A percentile compares a stretch with the other conserved stretches of the same genome.
Evolutionary conservation across 1,284 basidiomycete species (phyloP).

Genomic region (Cronartium quercuum): DNA sequence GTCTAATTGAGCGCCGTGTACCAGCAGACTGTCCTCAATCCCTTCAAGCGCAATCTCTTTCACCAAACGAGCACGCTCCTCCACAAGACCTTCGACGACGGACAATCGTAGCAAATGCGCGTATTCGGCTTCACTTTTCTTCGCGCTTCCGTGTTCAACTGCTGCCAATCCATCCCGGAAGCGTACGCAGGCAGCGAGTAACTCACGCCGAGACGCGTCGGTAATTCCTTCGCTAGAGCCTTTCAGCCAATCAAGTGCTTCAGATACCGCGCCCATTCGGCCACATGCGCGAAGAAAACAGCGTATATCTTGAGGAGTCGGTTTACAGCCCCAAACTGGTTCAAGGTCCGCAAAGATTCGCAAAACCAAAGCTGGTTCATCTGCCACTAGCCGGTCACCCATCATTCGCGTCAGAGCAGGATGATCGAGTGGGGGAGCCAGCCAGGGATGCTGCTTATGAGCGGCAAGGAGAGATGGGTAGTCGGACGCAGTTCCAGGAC

Average conservation of each 20-base stretch:
- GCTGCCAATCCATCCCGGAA: neutral
- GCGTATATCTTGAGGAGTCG: conserved; percentile 4
- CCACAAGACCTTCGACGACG: neutral
- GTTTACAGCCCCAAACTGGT: conserved; percentile 1
- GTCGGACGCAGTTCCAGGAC: neutral
- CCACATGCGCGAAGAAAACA: conserved; percentile 3
- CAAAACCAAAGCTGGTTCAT: neutral
- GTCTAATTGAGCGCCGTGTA: conserved; percentile 12
- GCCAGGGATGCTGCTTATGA: neutral
- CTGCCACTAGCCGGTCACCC: neutral
- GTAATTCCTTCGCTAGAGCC: neutral
- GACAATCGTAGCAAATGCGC: conserved; percentile 11
- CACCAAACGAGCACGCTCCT: neutral
- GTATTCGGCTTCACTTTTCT: neutral
- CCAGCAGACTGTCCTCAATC: neutral
- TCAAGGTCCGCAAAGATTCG: neutral
- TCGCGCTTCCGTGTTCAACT: neutral
- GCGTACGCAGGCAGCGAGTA: neutral
- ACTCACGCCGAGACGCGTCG: neutral
- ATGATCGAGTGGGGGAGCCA: neutral
- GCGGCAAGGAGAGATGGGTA: neutral
- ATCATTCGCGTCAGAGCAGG: neutral
- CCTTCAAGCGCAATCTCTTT: neutral
- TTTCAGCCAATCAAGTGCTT: neutral
- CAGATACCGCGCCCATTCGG: neutral